Base-by-base conservation (phyloP, 2,329 filamentous ascomycete species). In the Hypocrella siamensis region DNA sequence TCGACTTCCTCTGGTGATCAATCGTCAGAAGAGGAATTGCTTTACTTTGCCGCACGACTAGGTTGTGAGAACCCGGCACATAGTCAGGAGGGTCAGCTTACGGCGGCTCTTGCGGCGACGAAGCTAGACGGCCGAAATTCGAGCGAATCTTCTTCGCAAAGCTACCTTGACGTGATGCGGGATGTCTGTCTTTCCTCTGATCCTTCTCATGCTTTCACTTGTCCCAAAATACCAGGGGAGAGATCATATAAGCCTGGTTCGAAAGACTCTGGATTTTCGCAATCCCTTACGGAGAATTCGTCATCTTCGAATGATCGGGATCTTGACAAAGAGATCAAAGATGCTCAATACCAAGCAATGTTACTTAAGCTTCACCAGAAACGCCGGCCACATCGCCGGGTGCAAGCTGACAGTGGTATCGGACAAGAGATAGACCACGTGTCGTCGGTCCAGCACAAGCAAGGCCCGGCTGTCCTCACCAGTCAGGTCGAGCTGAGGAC, bases 291-390 rank as follows among this genome's bases (percentile, higher is more conserved):
- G 11, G 25, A 11, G 10, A 14, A 26, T 26, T 11, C 11, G 9
- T 14, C 25, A 6, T 3, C 26, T 4, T 4, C 25, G 17, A 28
- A n/a, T 11, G 3, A 6, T 14, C 11, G 9, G 26, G 8, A 22
- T 24, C 8, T 24, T 8, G 31, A 32, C n/a, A 7, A 17, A 12
- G 14, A 12, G 24, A 17, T n/a, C 22, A 24, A 19, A 14, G 12
- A 19, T 6, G 17, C 10, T 6, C 12, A 17, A 5, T 54, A 52
- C 26, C 33, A 46, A 21, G 44, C 33, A 16, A 34, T 54, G 31
- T 30, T 54, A 4, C 30, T 43, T 9, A 53, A 42, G 17, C 44
- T 53, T 17, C 42, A 43, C 1, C 38, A 31, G 16, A 6, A n/a
- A 3, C 28, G 32, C 12, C 28, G 32, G 10, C 19, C 31, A 6